Evolutionary conservation across 306 rosid genomes (phyloP).

Genomic region (Astragalus membranaceus): DNA sequence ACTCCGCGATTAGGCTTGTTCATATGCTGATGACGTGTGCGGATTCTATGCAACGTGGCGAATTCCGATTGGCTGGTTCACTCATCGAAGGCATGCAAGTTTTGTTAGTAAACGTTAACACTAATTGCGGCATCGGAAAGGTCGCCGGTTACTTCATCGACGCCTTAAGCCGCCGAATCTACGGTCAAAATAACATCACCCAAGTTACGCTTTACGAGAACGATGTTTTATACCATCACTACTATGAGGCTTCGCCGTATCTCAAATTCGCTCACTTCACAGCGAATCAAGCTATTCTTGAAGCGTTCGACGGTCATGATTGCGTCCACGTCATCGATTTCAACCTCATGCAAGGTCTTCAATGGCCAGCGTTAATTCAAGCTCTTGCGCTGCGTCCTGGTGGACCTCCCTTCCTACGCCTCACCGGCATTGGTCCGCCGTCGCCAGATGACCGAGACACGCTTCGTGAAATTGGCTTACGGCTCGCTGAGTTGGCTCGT

Average conservation of each 20-base stretch:
- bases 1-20: constrained; percentile 74
- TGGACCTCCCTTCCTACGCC: constrained; percentile 64
- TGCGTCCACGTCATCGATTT: constrained; percentile 90
- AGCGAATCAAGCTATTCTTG: constrained; percentile 84
- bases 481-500: constrained; percentile 77
- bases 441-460: constrained; percentile 84
- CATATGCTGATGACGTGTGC: constrained; percentile 84
- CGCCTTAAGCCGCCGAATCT: constrained; percentile 69
- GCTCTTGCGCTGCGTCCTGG: constrained; percentile 85
- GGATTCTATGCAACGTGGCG: constrained; percentile 67
- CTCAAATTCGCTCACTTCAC: constrained; percentile 93
- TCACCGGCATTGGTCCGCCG: constrained; percentile 95
- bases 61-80: constrained; percentile 59
- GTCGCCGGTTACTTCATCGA: constrained; percentile 84
- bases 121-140: constrained; percentile 74
- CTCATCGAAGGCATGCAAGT: constrained; percentile 71
- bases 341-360: constrained; percentile 84
- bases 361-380: constrained; percentile 89
- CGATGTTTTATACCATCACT: constrained; percentile 67
- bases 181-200: neutral
- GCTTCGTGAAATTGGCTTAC: constrained; percentile 64
- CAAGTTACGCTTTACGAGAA: constrained; percentile 35
- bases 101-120: constrained; percentile 48
- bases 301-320: constrained; percentile 76
- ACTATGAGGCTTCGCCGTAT: constrained; percentile 82